Percentiles rank a stretch among this genome's conserved stretches.
Evolutionary conservation across 495 filamentous ascomycete species (phyloP).

Genomic region (Cudoniella acicularis): DNA sequence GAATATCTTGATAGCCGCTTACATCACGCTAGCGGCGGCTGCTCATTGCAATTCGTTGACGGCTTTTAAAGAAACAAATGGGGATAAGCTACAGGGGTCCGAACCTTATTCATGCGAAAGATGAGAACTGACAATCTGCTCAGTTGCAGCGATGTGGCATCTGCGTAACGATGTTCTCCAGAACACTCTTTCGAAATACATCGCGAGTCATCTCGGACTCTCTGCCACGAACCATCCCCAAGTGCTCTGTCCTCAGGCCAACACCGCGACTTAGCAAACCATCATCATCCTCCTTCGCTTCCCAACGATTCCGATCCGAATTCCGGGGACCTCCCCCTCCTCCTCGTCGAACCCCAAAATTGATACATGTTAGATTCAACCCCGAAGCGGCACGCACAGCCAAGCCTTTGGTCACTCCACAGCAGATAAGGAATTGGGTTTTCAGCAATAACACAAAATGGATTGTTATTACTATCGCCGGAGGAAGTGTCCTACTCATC

Average conservation of each 20-base stretch:
- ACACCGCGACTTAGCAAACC: not conserved
- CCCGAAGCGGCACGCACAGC: constrained; percentile 21
- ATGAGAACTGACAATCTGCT: too few species aligned
- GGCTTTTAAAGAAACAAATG: too few species aligned
- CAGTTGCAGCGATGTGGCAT: too few species aligned
- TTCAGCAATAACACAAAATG: constrained; percentile 31
- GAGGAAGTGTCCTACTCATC: constrained; percentile 51
- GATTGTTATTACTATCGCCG: constrained; percentile 30
- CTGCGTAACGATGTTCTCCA: not conserved
- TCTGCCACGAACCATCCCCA: not conserved
- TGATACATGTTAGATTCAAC: constrained; percentile 2
- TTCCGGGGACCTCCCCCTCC: not conserved
- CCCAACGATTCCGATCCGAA: constrained; percentile 4
- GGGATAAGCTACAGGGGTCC: too few species aligned
- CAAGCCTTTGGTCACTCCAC: constrained; percentile 35
- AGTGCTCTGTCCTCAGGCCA: not conserved
- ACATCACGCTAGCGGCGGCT: too few species aligned
- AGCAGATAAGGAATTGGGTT: constrained; percentile 20
- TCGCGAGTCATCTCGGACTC: not conserved
- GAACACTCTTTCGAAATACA: not conserved
- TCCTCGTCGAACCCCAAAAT: not conserved
- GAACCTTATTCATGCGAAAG: too few species aligned
- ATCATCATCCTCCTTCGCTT: not conserved
- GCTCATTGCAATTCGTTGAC: too few species aligned
- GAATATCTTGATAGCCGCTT: not conserved